These are phyloP conservation scores for Cladosporium austrohemisphaericum DNA, from an alignment of 2,329 filamentous ascomycete genomes.

Conservation along the genomic window DNA sequence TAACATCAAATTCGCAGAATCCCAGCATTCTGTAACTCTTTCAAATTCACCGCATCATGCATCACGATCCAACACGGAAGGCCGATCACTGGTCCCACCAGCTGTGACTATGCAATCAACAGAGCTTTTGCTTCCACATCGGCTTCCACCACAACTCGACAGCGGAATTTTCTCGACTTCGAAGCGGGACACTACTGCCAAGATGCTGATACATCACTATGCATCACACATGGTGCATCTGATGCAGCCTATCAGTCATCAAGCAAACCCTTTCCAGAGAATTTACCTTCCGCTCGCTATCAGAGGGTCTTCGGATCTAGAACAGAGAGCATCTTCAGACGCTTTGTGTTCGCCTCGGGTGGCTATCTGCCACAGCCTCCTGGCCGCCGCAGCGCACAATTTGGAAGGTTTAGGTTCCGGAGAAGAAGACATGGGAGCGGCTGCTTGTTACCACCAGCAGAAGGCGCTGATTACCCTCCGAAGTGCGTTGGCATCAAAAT, in stretches of 20 bases:
- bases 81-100: no score
- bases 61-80: no score
- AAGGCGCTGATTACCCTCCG: neutral
- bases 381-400: neutral
- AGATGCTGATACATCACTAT: neutral
- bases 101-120: no score
- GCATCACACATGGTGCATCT: neutral
- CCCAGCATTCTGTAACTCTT: no score
- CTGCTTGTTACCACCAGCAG: neutral
- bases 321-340: neutral
- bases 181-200: neutral
- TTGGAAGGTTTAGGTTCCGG: neutral
- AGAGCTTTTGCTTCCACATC: no score
- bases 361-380: neutral
- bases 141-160: neutral
- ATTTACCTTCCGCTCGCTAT: neutral
- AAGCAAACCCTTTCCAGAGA: neutral
- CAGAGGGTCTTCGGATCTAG: neutral
- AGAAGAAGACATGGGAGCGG: neutral
- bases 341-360: neutral
- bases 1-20: no score
- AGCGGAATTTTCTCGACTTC: neutral
- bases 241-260: neutral
- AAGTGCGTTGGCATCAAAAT: neutral
- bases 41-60: no score